phyloP scores from a whole-genome alignment of 108 stramenopile species.

The Chaetoceros muelleri region DNA sequence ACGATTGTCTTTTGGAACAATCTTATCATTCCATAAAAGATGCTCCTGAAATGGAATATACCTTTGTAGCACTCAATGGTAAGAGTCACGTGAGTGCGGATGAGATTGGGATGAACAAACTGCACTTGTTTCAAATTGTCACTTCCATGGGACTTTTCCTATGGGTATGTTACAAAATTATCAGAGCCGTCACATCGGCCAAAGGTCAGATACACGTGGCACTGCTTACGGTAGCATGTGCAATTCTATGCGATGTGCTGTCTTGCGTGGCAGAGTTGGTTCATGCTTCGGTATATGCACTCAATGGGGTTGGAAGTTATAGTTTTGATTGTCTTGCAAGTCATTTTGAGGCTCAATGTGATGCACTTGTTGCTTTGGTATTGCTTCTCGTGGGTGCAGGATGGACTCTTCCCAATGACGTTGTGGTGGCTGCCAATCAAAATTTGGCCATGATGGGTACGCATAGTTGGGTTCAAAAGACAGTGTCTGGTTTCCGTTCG shows the following conservation, averaged over 20 bases:
- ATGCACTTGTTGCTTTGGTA: constrained; percentile 60
- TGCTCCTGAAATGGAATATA: background rate
- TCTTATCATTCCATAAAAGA: background rate
- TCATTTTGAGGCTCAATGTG: constrained; percentile 72
- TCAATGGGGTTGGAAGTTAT: constrained; percentile 57
- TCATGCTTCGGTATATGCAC: constrained; percentile 44
- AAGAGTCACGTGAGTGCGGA: constrained; percentile 56
- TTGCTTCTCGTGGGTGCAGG: constrained; percentile 61
- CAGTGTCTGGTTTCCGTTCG: constrained; percentile 41
- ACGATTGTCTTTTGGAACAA: constrained; percentile 1
- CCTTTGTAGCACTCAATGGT: constrained; percentile 9
- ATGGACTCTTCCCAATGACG: constrained; percentile 78
- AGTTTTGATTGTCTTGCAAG: constrained; percentile 54
- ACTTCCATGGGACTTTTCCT: constrained; percentile 26
- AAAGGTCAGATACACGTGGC: constrained; percentile 57
- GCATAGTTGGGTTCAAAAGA: constrained; percentile 15
- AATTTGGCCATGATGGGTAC: constrained; percentile 8
- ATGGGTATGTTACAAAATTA: constrained; percentile 25
- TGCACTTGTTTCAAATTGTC: constrained; percentile 41
- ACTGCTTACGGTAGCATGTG: constrained; percentile 48
- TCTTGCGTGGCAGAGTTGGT: constrained; percentile 53
- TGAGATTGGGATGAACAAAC: constrained; percentile 41
- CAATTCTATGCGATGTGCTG: constrained; percentile 40
- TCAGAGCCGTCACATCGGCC: constrained; percentile 19
- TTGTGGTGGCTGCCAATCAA: constrained; percentile 27